Percentiles rank a stretch among this genome's conserved stretches.
phyloP scores from a whole-genome alignment of 371 early-diverging fungal species.

The Lichtheimia ornata region DNA sequence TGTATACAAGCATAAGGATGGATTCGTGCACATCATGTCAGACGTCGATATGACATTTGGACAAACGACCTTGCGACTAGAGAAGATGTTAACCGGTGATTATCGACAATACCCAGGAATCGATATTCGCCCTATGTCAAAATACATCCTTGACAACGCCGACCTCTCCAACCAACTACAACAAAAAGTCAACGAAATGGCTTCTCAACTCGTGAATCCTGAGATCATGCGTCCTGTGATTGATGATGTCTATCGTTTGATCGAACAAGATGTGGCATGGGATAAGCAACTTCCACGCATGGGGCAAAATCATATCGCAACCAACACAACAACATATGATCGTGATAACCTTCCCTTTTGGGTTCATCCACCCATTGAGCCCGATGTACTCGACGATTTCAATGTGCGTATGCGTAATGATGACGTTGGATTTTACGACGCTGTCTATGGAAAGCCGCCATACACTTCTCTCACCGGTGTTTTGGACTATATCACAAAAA shows the following conservation, averaged over 20 bases:
- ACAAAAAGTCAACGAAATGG: conserved; percentile 14
- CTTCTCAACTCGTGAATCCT: conserved; percentile 19
- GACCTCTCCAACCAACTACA: conserved; percentile 26
- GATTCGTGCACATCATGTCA: conserved; percentile 26
- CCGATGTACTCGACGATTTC: too few species aligned
- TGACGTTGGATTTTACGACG: conserved; percentile 1
- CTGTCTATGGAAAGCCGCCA: conserved; percentile 21
- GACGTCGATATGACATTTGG: conserved; percentile 15
- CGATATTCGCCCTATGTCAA: neutral
- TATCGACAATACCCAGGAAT: conserved; percentile 27
- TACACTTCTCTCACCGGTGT: conserved; percentile 16
- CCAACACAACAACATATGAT: too few species aligned
- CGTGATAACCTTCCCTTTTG: too few species aligned
- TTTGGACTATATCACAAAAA: conserved; percentile 15
- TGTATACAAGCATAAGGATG: conserved; percentile 10
- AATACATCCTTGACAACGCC: conserved; percentile 8
- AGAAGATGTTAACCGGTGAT: conserved; percentile 23
- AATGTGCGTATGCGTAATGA: too few species aligned
- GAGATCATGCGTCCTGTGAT: conserved; percentile 18
- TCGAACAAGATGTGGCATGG: conserved; percentile 38
- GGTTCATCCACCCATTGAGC: too few species aligned
- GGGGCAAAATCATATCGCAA: neutral
- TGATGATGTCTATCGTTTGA: conserved; percentile 17
- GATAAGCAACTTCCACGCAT: conserved; percentile 24
- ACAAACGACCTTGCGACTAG: conserved; percentile 17